Conservation (phyloP, 352 stramenopile genomes). For the Phytophthora cryptogea region DNA sequence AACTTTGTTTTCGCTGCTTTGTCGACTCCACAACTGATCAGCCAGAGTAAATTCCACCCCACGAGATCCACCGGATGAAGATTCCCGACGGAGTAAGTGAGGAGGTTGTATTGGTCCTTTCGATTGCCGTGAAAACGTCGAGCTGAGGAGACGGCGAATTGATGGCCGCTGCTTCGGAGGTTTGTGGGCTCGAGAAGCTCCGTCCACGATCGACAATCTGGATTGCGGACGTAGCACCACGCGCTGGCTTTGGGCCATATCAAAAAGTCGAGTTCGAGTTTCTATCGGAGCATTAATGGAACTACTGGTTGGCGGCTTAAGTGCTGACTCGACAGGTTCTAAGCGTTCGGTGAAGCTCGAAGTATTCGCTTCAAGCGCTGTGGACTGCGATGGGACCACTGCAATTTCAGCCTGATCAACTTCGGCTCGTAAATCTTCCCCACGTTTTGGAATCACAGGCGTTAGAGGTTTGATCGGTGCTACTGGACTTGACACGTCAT, state of each 20-base stretch:
- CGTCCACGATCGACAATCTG: background rate
- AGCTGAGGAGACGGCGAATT: background rate
- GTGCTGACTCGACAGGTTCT: background rate
- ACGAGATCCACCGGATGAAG: background rate
- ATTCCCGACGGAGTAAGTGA: background rate
- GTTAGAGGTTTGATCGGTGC: background rate
- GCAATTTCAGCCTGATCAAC: background rate
- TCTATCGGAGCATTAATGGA: background rate
- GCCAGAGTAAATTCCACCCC: background rate
- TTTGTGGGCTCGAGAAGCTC: background rate
- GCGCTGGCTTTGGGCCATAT: background rate
- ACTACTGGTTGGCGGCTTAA: background rate
- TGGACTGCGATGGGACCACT: background rate
- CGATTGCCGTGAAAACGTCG: background rate
- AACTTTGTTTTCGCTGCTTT: background rate
- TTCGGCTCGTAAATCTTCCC: background rate
- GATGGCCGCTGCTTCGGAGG: background rate
- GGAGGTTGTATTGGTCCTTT: background rate
- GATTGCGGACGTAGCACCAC: background rate
- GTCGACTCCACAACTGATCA: background rate
- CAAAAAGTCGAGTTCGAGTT: background rate
- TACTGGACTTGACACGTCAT: background rate
- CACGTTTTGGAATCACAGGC: background rate
- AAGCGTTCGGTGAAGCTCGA: background rate
- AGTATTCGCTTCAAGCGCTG: background rate